Base-by-base conservation (phyloP, 2,329 filamentous ascomycete genomes). In the Monosporascus cannonballus region DNA sequence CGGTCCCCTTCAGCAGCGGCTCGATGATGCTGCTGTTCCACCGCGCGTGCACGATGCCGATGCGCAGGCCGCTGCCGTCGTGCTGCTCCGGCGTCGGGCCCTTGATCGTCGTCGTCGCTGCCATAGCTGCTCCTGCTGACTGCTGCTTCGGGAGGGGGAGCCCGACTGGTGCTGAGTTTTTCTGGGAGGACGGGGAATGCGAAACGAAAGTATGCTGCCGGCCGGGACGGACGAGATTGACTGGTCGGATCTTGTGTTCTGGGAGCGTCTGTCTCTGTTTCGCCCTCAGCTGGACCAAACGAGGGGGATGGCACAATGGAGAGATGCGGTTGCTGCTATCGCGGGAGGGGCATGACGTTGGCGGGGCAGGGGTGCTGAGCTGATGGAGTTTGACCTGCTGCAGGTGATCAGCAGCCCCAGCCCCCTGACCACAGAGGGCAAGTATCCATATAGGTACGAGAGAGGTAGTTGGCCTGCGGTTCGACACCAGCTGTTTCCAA, bases 11-110 rank as follows among this genome's bases (percentile, higher is more conserved):
- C 56, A 99, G 80, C 53, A 99, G 84, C 50, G 90, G 85, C 54
- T 89, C 85, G 71, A 97, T 96, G 69, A 99, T 90, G 60, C 80
- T 81, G 59, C 79, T 80, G 76, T 99, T 99, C 94, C 94, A 99
- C 65, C 94, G 86, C 54, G 93, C 93, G 75, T 97, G 94, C 54
- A 99, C 83, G 68, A 99, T 97, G 68, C 89, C 93, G 68, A 99
- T 86, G 67, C 94, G 90, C 59, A 99, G 83, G 65, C 76, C 78
- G 64, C 83, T 83, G 70, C 89, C 87, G 68, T 86, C 77, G 71
- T 83, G 78, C 62, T 79, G 74, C 67, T 84, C 73, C 51, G 75
- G 73, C 58, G 74, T 73, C n/a, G 80, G 80, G 54, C 78, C 79
- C 64, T 83, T 84, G 69, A 78, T 70, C 25, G 66, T 64, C 54